Base-by-base conservation (phyloP, 1,139 yeast species). In the Starmera stellimalicola region DNA sequence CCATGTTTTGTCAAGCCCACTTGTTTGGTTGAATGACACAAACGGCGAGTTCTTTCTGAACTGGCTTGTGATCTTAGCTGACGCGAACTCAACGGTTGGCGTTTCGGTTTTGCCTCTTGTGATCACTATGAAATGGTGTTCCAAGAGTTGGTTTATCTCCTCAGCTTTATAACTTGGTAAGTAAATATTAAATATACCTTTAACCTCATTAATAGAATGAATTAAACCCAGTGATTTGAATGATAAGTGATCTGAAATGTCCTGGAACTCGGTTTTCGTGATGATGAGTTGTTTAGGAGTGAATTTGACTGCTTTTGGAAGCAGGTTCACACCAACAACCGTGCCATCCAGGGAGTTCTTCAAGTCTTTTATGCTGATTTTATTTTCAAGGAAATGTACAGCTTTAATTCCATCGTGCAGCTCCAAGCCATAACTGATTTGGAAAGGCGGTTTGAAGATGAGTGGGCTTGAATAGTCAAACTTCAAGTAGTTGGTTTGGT, bases 101-200 rank as follows among this genome's bases (percentile, higher is more conserved):
- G 70, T 51, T 32, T 76, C 83, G 1, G 85, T 73, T 28, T 76
- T 70, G 2, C 93, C 93, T 41, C 84, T 68, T 0, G 74, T 65
- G 1, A 84, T 39, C 0, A 80, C 38, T 31, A 77, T 49, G 30
- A 63, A 62, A 29, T 48, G 49, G 0, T 62, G 60, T 27, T 17
- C 11, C 7, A 14, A 22, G 2, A 52, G 41, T 6, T 42, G 33
- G 2, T 22, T 33, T 7, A 30, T 28, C 10, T 38, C 34, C 4
- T 39, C 10, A 11, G 30, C 25, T 19, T 39, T 47, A 22, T 31
- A 35, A 3, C 35, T 36, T 0, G 93, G 85, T 0, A 81, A 58
- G 44, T 82, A 77, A 2, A 85, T 36, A 39, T 81, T 76, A 33
- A 82, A 48, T 23, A 58, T 48, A 8, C 57, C 51, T 2, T 58